Evolutionary conservation across 306 rosid species (phyloP), one percentile per base, ranked within the genome.

Genomic region (Ammopiptanthus mongolicus): DNA sequence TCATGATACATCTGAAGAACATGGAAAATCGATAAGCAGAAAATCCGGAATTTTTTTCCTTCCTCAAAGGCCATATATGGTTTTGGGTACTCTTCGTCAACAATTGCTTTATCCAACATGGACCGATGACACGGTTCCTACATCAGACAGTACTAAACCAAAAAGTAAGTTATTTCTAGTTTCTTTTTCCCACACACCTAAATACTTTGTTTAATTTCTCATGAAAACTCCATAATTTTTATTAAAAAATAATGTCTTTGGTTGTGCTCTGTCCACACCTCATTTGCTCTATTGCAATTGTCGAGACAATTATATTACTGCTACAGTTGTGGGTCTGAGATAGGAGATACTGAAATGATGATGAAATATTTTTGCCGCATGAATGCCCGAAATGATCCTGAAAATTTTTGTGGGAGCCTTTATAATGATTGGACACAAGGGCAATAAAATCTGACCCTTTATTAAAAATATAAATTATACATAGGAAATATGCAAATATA

Each of bases 31-130:
- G 36, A 55, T 69, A 5, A 73, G 81, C 81, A 87, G 86, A 83
- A 84, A 84, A 60, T 87, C 85, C 53, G 69, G 84, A 66, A 85
- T 85, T 39, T 92, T 95, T 86, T 95, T 95, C 73, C 96, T 92
- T 78, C 99, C 99, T 42, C 99, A 95, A 84, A 92, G 92, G 75
- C 99, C 99, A 1, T 95, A 95, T 65, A 95, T 95, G 99, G 99
- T 92, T 73, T 80, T 95, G 88, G 99, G 97, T 65, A 82, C 96
- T 53, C 97, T 95, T 68, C 97, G 96, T 53, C 93, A 95, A 65
- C 99, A 92, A 64, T 80, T 95, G 56, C 93, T 95, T 44, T 95
- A 95, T 86, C 99, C 99, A 81, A 91, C 80, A 29, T 95, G 99
- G 99, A 83, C 86, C 1, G 86, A 87, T 5, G 87, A 88, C 48